Evolutionary conservation across 2,329 filamentous ascomycete species (phyloP).

Genomic region (Fusarium robinianum): DNA sequence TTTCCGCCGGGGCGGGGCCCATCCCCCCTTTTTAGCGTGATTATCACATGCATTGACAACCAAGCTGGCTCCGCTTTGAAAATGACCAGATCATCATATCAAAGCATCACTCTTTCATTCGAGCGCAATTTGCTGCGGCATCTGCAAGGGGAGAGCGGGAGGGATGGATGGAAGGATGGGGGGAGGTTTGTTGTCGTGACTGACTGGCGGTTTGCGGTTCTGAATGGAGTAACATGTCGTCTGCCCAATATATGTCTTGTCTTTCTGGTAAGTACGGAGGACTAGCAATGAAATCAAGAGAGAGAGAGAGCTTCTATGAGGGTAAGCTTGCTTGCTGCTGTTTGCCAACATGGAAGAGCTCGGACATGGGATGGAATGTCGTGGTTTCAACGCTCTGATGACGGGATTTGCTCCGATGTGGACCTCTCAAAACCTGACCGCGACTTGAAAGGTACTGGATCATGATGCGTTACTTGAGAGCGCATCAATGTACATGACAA

Average conservation of each 20-base stretch:
- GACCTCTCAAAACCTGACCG: constrained; percentile 14
- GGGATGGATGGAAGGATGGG: background rate
- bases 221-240: constrained; percentile 17
- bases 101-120: constrained; percentile 35
- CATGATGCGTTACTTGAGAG: background rate
- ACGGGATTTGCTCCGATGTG: constrained; percentile 25
- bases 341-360: too few relatives aligned
- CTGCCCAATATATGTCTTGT: constrained; percentile 5
- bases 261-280: background rate
- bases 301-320: background rate
- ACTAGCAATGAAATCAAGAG: background rate
- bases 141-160: constrained; percentile 8
- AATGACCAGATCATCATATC: constrained; percentile 38
- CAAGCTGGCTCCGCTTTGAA: constrained; percentile 24
- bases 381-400: constrained; percentile 25
- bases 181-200: background rate
- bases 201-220: too few relatives aligned
- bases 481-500: constrained; percentile 16
- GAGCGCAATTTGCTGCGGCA: constrained; percentile 20
- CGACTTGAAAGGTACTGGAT: constrained; percentile 28
- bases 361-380: constrained; percentile 23
- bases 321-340: too few relatives aligned
- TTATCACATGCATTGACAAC: constrained; percentile 37
- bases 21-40: constrained; percentile 36
- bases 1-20: constrained; percentile 7